A percentile compares a stretch with the other conserved stretches of the same genome.
Conservation (phyloP, 257 asterid genomes). For the Solanum piurae region DNA sequence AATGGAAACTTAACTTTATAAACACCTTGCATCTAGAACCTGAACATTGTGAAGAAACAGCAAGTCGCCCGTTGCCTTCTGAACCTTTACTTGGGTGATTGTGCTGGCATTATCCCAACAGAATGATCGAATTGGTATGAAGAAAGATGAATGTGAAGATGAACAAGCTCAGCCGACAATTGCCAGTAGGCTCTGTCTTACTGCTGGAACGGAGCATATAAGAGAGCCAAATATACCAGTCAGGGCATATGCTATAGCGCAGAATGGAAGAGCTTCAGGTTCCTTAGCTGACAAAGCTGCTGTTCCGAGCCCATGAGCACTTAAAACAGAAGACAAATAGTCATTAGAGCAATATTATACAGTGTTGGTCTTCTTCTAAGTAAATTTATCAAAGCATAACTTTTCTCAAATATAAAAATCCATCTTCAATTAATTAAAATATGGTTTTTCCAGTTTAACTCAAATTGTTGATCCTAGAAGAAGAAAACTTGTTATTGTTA, state of each 20-base stretch:
- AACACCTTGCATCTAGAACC: not conserved
- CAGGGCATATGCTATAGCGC: conserved; percentile 95
- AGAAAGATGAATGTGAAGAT: not conserved
- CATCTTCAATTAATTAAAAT: not conserved
- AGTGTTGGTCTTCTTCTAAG: not conserved
- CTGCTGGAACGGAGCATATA: conserved; percentile 82
- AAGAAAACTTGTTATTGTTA: not conserved
- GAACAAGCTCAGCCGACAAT: conserved; percentile 41
- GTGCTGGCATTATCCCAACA: not conserved
- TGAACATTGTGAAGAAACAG: not conserved
- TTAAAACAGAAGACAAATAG: conserved; percentile 6
- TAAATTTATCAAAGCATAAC: not conserved
- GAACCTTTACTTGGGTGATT: not conserved
- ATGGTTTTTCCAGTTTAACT: not conserved
- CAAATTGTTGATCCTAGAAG: not conserved
- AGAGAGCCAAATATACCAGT: conserved; percentile 94
- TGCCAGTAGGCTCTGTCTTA: conserved; percentile 81
- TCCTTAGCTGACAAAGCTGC: conserved; percentile 97
- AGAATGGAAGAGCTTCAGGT: conserved; percentile 98
- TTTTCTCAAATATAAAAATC: not conserved
- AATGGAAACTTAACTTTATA: not conserved
- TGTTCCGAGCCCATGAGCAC: conserved; percentile 97
- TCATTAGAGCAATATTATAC: not conserved
- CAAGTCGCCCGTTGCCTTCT: not conserved
- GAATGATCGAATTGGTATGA: not conserved